Conservation (phyloP, 2,329 filamentous ascomycete genomes). For the Fusarium zealandicum region DNA sequence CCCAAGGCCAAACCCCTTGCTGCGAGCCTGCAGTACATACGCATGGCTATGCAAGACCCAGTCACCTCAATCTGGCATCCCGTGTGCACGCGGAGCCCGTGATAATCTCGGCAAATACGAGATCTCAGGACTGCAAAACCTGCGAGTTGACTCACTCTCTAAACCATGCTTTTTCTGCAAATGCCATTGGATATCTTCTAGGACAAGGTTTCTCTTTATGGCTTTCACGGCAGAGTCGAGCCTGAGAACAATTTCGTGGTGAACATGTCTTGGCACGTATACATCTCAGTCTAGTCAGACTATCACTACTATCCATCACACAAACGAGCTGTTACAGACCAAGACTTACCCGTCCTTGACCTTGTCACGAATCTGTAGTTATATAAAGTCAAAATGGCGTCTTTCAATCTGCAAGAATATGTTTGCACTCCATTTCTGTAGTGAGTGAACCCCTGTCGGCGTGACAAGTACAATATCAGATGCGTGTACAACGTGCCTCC, state of each 20-base stretch:
- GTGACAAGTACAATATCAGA: conserved; percentile 10
- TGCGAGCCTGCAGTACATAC: neutral
- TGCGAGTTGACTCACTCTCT: neutral
- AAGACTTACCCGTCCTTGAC: neutral
- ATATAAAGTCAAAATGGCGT: neutral
- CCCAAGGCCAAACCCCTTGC: neutral
- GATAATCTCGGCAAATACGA: conserved; percentile 1
- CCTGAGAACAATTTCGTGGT: too few relatives aligned
- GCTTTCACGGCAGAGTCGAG: neutral
- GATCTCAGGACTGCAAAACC: neutral
- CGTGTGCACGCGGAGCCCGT: neutral
- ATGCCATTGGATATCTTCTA: neutral
- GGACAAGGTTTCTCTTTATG: neutral
- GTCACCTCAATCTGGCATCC: neutral
- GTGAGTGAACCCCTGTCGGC: conserved; percentile 5
- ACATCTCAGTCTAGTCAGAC: too few relatives aligned
- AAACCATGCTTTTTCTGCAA: neutral
- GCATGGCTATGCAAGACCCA: neutral
- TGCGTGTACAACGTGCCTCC: conserved; percentile 12
- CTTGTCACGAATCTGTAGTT: neutral
- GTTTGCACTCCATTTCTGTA: conserved; percentile 17
- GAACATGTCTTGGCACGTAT: too few relatives aligned
- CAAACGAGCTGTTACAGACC: neutral
- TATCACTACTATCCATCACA: too few relatives aligned
- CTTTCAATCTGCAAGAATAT: conserved; percentile 11